Evolutionary conservation across 306 rosid species (phyloP).

Genomic region (Hippophae tibetana): DNA sequence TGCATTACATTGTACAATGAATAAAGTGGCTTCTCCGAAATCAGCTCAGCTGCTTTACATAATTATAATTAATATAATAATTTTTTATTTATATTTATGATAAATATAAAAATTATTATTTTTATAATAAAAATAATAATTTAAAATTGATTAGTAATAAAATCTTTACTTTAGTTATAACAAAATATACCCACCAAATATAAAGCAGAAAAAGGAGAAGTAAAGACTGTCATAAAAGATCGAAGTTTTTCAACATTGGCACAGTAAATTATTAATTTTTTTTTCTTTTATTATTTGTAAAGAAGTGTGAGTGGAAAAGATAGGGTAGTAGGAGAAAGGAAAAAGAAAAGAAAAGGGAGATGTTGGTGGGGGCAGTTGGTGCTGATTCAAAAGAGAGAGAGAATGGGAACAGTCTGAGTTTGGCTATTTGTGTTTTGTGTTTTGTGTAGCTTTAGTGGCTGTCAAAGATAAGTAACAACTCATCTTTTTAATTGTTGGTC

Average conservation of each 20-base stretch:
- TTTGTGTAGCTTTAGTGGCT: constrained; percentile 53
- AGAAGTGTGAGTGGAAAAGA: too few species aligned
- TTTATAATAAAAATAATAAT: too few species aligned
- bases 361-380: constrained; percentile 41
- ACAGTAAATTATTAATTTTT: too few species aligned
- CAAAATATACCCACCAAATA: too few species aligned
- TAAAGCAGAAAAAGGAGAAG: too few species aligned
- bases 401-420: constrained; percentile 54
- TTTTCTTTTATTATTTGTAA: background rate
- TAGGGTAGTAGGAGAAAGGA: background rate
- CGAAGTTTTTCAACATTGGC: too few species aligned
- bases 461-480: constrained; percentile 70
- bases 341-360: constrained; percentile 1
- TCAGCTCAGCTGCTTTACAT: background rate
- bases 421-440: constrained; percentile 47
- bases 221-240: too few species aligned
- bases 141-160: too few species aligned
- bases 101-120: too few species aligned
- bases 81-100: background rate
- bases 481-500: constrained; percentile 39
- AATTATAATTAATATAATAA: constrained; percentile 7
- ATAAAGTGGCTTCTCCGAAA: too few species aligned
- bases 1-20: constrained; percentile 25
- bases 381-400: constrained; percentile 60
- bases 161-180: too few species aligned